Percentiles rank a stretch among this genome's conserved stretches.
Evolutionary conservation across 148 eudicot species (phyloP).

Genomic region (Chenopodium formosanum): DNA sequence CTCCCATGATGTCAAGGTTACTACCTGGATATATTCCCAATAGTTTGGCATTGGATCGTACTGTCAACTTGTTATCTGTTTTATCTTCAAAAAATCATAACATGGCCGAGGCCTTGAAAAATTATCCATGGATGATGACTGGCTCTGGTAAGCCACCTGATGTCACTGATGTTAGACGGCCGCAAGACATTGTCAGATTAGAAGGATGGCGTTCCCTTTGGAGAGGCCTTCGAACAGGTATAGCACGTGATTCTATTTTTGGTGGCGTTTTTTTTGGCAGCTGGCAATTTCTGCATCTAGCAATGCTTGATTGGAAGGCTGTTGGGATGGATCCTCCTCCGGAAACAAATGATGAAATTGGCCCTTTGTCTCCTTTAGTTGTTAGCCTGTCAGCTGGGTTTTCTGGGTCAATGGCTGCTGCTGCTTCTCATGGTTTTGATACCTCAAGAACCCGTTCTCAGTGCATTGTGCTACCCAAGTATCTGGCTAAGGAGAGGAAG

Average conservation of each 20-base stretch:
- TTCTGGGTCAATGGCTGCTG: slow-evolving; percentile 86
- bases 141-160: slow-evolving; percentile 91
- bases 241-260: slow-evolving; percentile 76
- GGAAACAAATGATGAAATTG: slow-evolving; percentile 62
- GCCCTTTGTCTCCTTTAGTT: slow-evolving; percentile 75
- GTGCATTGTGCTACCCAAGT: slow-evolving; percentile 79
- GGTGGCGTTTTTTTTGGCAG: slow-evolving; percentile 81
- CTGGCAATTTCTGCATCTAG: slow-evolving; percentile 75
- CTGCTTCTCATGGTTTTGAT: slow-evolving; percentile 91
- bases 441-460: slow-evolving; percentile 79
- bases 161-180: slow-evolving; percentile 56
- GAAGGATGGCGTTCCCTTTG: slow-evolving; percentile 86
- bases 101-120: slow-evolving; percentile 58
- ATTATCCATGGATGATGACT: slow-evolving; percentile 94
- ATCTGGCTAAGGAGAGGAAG: slow-evolving; percentile 71
- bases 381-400: slow-evolving; percentile 81
- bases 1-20: slow-evolving; percentile 53
- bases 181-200: slow-evolving; percentile 54
- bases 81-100: slow-evolving; percentile 46
- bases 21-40: slow-evolving; percentile 55
- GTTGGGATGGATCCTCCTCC: slow-evolving; percentile 77
- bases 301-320: slow-evolving; percentile 82
- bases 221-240: slow-evolving; percentile 75
- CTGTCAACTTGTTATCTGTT: slow-evolving; percentile 63
- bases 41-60: slow-evolving; percentile 51